Percentiles rank a stretch among this genome's conserved stretches.
Conservation (phyloP, 2,329 filamentous ascomycete species). For the Cladophialophora psammophila region DNA sequence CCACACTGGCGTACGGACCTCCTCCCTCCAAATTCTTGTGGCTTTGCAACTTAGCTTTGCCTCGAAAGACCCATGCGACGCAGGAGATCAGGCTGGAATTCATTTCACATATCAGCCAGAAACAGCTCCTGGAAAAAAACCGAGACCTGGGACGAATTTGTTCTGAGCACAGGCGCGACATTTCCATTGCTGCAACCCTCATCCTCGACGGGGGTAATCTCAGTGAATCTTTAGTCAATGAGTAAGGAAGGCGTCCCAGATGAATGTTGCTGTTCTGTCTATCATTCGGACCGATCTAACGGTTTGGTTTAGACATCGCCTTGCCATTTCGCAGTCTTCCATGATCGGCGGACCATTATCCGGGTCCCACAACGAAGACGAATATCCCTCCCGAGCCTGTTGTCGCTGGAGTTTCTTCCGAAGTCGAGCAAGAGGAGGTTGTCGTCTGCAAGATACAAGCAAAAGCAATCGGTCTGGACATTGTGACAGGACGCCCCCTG, state of each 20-base stretch:
- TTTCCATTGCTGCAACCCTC: not conserved
- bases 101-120: not conserved
- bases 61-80: constrained; percentile 1
- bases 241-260: constrained; percentile 15
- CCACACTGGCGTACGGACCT: constrained; percentile 27
- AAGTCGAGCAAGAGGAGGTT: constrained; percentile 7
- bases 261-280: constrained; percentile 31
- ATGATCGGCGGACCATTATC: constrained; percentile 7
- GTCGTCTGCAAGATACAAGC: not conserved
- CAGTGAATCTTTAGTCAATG: constrained; percentile 26
- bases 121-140: constrained; percentile 4
- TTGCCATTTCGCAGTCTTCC: constrained; percentile 3
- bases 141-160: constrained; percentile 15
- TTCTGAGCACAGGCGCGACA: constrained; percentile 2
- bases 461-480: constrained; percentile 1
- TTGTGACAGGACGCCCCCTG: not conserved
- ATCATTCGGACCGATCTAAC: constrained; percentile 26
- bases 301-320: constrained; percentile 4
- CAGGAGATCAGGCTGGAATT: constrained; percentile 6
- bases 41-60: not conserved
- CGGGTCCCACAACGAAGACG: constrained; percentile 18
- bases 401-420: not conserved
- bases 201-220: constrained; percentile 14
- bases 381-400: constrained; percentile 10
- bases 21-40: constrained; percentile 8